Evolutionary conservation across 805 yeast species (phyloP), one percentile per base, ranked within the genome.

Genomic region (Yamadazyma tumulicola): DNA sequence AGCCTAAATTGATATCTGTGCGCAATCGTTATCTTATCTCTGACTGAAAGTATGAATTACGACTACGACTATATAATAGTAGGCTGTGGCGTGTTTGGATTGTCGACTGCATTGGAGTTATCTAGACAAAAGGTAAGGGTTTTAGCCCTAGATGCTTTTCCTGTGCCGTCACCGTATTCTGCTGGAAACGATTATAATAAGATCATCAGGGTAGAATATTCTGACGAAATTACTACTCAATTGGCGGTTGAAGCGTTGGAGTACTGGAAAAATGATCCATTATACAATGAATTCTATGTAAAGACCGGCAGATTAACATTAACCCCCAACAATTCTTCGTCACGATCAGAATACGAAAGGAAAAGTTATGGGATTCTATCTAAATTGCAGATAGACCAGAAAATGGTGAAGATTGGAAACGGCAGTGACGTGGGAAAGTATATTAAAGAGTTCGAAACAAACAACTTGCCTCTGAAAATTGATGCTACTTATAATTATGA

Each of bases 31-130:
- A n/a, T n/a, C n/a, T n/a, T n/a, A n/a, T n/a, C n/a, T n/a, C n/a
- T n/a, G n/a, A n/a, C n/a, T n/a, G n/a, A n/a, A n/a, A n/a, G n/a
- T n/a, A 35, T 35, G 38, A 14, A 18, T 15, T 26, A 35, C 12
- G n/a, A 20, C 11, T 35, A 29, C 12, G 38, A 35, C 26, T 11
- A 13, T 15, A 21, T 35, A 25, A 32, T 26, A 33, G 40, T 67
- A n/a, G 74, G 74, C 2, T 67, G 70, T 45, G 75, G 76, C 2
- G 69, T 67, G 2, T 67, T 68, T 51, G 76, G 76, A 1, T 59
- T 71, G 1, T 61, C 74, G 4, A 59, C 74, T 0, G 69, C 72
- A 6, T 48, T 63, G 4, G 63, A 66, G 19, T 47, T 67, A 3
- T 57, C 59, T 1, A 38, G 47, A 19, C 45, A 49, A 13, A 68